A percentile compares a stretch with the other conserved stretches of the same genome.
Evolutionary conservation across 805 yeast genomes (phyloP).

Genomic region (Saturnispora bothae): DNA sequence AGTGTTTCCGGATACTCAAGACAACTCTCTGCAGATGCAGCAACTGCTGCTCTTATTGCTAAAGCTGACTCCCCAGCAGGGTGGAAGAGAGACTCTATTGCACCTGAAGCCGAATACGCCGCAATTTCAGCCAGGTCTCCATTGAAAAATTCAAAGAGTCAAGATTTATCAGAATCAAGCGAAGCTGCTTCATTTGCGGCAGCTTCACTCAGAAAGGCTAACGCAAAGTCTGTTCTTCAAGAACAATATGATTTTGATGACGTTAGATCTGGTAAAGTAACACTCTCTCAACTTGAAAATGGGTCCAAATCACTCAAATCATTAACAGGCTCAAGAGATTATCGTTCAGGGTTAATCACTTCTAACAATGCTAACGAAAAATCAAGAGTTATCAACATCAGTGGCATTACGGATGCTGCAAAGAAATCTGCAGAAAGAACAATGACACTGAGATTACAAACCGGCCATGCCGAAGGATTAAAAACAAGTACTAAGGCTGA

Average conservation of each 20-base stretch:
- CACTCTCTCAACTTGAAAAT: constrained; percentile 21
- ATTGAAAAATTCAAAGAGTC: constrained; percentile 12
- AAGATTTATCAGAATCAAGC: constrained; percentile 28
- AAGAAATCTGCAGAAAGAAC: constrained; percentile 33
- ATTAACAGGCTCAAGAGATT: constrained; percentile 13
- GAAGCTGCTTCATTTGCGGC: constrained; percentile 31
- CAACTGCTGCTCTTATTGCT: constrained; percentile 49
- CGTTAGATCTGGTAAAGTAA: constrained; percentile 30
- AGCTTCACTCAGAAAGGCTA: constrained; percentile 15
- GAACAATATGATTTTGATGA: constrained; percentile 35
- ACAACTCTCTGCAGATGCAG: constrained; percentile 49
- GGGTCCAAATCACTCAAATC: constrained; percentile 13
- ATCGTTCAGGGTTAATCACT: constrained; percentile 21
- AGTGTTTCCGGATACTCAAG: constrained; percentile 58
- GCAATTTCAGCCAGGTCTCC: constrained; percentile 29
- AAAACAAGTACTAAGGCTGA: constrained; percentile 15
- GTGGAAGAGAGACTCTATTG: constrained; percentile 37
- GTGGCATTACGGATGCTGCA: constrained; percentile 21
- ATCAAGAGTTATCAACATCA: constrained; percentile 24
- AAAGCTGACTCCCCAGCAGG: constrained; percentile 35
- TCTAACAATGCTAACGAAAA: constrained; percentile 22
- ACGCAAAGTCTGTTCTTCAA: constrained; percentile 30
- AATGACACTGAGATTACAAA: constrained; percentile 36
- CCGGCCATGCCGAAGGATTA: constrained; percentile 30
- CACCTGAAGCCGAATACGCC: constrained; percentile 39